These are phyloP conservation scores for Aspergillus oerlinghausenensis DNA, from an alignment of 2,329 filamentous ascomycete genomes.

Conservation along the genomic window DNA sequence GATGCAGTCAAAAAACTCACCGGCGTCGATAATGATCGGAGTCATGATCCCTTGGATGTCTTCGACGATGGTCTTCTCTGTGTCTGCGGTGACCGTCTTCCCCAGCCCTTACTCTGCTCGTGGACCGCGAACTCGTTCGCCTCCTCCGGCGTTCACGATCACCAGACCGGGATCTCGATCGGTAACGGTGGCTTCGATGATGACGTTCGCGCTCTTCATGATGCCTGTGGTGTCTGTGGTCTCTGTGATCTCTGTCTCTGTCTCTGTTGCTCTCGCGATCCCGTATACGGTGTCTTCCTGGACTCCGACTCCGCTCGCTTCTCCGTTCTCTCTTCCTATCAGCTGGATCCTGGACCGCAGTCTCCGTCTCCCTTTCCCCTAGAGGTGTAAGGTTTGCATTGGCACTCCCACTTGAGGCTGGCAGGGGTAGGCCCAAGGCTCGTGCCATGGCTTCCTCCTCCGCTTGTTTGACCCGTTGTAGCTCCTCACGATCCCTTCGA, in stretches of 20 bases:
- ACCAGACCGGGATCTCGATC: constrained; percentile 26
- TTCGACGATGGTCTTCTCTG: constrained; percentile 23
- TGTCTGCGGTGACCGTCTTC: constrained; percentile 21
- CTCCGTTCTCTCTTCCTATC: constrained; percentile 26
- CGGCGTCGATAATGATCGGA: constrained; percentile 20
- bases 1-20: constrained; percentile 10
- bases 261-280: constrained; percentile 26
- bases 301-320: constrained; percentile 32
- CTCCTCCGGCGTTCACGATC: constrained; percentile 24
- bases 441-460: constrained; percentile 86
- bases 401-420: constrained; percentile 51
- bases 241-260: constrained; percentile 23
- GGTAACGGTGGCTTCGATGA: constrained; percentile 30
- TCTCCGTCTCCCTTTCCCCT: constrained; percentile 56
- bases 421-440: constrained; percentile 74
- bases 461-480: constrained; percentile 77
- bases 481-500: constrained; percentile 64
- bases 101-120: constrained; percentile 24
- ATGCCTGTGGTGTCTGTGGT: constrained; percentile 31
- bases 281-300: constrained; percentile 25
- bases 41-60: constrained; percentile 25
- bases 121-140: constrained; percentile 25
- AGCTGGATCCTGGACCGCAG: constrained; percentile 44
- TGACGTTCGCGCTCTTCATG: constrained; percentile 29
- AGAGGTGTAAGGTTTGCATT: constrained; percentile 64